Evolutionary conservation across 2,329 filamentous ascomycete species (phyloP).

Genomic region (Aspergillus sojae): DNA sequence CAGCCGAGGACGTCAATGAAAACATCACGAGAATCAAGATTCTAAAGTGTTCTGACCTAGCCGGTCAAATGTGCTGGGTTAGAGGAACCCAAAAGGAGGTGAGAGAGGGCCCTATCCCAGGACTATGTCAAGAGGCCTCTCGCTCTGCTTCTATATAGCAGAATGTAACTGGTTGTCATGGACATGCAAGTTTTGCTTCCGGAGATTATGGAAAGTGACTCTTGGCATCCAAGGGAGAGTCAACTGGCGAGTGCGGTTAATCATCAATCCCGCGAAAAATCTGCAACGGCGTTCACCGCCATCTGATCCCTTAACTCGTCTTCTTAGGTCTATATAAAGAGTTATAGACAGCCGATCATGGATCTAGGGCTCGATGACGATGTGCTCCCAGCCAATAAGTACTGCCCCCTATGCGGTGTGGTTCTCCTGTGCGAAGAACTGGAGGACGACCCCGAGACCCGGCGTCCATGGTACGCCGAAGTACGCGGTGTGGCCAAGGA

Average conservation of each 20-base stretch:
- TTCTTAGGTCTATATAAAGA: not conserved
- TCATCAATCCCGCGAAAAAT: constrained; percentile 1
- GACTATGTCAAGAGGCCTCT: too few relatives aligned
- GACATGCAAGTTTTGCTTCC: too few relatives aligned
- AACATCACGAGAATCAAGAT: too few relatives aligned
- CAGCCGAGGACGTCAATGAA: too few relatives aligned
- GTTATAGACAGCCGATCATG: not conserved
- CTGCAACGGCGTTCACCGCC: not conserved
- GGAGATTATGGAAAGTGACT: not conserved
- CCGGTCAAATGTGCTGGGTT: too few relatives aligned
- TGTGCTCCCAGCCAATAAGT: not conserved
- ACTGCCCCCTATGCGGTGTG: not conserved
- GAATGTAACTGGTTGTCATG: too few relatives aligned
- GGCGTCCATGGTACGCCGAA: constrained; percentile 1
- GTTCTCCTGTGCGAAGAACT: not conserved
- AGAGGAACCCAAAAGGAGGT: too few relatives aligned
- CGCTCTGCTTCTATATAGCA: too few relatives aligned
- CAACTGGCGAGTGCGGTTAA: constrained; percentile 1
- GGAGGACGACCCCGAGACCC: not conserved
- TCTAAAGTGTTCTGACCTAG: too few relatives aligned
- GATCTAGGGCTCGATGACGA: not conserved
- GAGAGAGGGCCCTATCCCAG: too few relatives aligned
- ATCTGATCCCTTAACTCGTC: not conserved
- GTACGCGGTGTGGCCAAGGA: not conserved
- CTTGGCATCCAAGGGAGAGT: not conserved